phyloP scores from a whole-genome alignment of 1,284 basidiomycete genomes.

The Pterula multifida region DNA sequence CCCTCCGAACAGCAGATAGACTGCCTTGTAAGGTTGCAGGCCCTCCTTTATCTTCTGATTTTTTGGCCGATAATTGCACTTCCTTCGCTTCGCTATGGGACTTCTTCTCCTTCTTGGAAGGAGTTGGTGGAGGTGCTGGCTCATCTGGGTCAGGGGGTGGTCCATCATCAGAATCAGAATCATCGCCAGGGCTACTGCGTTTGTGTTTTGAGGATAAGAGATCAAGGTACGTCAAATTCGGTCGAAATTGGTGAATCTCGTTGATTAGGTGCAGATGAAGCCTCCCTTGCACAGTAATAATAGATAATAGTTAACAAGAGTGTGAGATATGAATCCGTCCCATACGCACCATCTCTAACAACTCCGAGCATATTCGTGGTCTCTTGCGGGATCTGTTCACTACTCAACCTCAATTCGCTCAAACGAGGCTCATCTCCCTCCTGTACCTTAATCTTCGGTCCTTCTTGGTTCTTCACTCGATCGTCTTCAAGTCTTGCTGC shows the following conservation, averaged over 20 bases:
- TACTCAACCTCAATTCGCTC: constrained; percentile 55
- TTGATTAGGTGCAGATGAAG: constrained; percentile 68
- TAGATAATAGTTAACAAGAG: too few species aligned
- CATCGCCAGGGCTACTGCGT: constrained; percentile 38
- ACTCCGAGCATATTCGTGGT: constrained; percentile 63
- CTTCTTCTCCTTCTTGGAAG: constrained; percentile 52
- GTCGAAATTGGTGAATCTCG: constrained; percentile 68
- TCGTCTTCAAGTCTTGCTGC: constrained; percentile 56
- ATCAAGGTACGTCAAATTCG: constrained; percentile 69
- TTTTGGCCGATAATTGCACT: constrained; percentile 63
- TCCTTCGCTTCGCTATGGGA: constrained; percentile 47
- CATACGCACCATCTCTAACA: constrained; percentile 50
- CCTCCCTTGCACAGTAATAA: constrained; percentile 31
- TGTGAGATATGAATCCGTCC: too few species aligned
- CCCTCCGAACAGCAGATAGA: constrained; percentile 48
- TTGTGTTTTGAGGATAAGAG: constrained; percentile 48
- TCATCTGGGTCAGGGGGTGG: constrained; percentile 74
- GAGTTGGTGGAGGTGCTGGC: constrained; percentile 27
- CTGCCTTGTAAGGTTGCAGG: constrained; percentile 36
- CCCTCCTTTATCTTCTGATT: constrained; percentile 47
- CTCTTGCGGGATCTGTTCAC: constrained; percentile 53
- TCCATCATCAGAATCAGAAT: constrained; percentile 65
- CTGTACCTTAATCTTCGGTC: constrained; percentile 29
- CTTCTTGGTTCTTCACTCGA: constrained; percentile 57
- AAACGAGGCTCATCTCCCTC: constrained; percentile 49